These are phyloP conservation scores for Gossypium bickii DNA, from an alignment of 345 rosid genomes.

Conservation along the genomic window DNA sequence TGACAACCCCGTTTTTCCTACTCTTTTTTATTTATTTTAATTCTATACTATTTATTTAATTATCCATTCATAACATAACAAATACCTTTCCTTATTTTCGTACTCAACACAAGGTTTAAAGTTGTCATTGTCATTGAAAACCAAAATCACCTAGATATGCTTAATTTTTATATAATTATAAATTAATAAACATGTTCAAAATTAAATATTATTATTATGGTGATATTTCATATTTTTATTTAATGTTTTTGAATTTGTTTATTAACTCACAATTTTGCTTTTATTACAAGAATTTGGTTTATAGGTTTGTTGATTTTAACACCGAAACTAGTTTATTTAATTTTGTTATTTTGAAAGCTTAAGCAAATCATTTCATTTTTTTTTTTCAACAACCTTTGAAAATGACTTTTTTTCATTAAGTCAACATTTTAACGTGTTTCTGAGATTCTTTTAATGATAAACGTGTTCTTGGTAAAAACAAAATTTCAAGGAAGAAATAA, in stretches of 20 bases:
- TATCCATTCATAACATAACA: background rate
- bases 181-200: background rate
- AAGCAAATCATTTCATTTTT: background rate
- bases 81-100: background rate
- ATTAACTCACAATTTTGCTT: background rate
- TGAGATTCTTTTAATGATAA: too few species aligned
- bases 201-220: too few species aligned
- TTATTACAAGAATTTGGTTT: background rate
- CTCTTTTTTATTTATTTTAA: background rate
- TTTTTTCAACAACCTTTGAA: constrained; percentile 3
- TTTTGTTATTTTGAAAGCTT: constrained; percentile 7
- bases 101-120: background rate
- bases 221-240: background rate
- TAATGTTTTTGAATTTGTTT: background rate
- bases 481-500: too few species aligned
- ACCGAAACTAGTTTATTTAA: background rate
- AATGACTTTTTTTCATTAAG: background rate
- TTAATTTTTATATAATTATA: too few species aligned
- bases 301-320: background rate
- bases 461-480: too few species aligned
- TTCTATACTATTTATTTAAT: background rate
- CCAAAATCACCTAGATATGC: too few species aligned
- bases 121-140: too few species aligned
- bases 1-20: constrained; percentile 6
- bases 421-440: background rate